Conservation (phyloP, 139 green algal genomes). For the Dunaliella primolecta region DNA sequence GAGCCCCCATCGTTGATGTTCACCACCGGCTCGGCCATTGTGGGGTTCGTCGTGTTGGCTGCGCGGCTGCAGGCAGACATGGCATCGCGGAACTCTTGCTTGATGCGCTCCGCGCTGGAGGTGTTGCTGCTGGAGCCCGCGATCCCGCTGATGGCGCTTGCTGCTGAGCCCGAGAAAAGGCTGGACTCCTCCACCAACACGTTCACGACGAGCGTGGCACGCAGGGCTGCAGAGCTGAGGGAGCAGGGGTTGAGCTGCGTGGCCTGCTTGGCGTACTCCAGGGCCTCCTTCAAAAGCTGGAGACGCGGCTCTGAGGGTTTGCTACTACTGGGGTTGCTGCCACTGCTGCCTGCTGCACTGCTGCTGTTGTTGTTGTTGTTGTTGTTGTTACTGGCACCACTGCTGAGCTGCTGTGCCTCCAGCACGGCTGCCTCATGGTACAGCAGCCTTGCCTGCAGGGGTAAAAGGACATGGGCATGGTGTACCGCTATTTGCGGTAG, state of each 20-base stretch:
- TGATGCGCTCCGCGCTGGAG: constrained; percentile 34
- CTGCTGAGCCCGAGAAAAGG: constrained; percentile 28
- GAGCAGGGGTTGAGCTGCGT: constrained; percentile 46
- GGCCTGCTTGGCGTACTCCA: constrained; percentile 30
- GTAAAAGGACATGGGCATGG: background rate
- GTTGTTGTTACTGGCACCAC: background rate
- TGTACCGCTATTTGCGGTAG: too few relatives aligned
- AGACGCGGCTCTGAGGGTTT: constrained; percentile 37
- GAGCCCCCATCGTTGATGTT: constrained; percentile 39
- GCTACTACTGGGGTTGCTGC: background rate
- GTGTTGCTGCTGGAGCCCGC: background rate
- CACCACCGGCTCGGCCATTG: constrained; percentile 55
- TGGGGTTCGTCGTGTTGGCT: constrained; percentile 31
- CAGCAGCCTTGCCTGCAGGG: constrained; percentile 50
- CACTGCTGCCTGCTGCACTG: too few relatives aligned
- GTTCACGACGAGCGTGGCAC: constrained; percentile 58
- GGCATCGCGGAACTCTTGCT: constrained; percentile 41
- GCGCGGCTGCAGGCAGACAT: constrained; percentile 43
- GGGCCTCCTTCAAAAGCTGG: constrained; percentile 48
- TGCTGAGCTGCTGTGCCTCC: constrained; percentile 17
- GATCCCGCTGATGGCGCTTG: constrained; percentile 10
- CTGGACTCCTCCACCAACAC: constrained; percentile 54
- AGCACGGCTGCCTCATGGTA: constrained; percentile 61
- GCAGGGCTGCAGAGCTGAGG: constrained; percentile 47
- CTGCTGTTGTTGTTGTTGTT: background rate